These are phyloP conservation scores for Nasturtium officinale DNA, from an alignment of 345 rosid species.

Conservation along the genomic window DNA sequence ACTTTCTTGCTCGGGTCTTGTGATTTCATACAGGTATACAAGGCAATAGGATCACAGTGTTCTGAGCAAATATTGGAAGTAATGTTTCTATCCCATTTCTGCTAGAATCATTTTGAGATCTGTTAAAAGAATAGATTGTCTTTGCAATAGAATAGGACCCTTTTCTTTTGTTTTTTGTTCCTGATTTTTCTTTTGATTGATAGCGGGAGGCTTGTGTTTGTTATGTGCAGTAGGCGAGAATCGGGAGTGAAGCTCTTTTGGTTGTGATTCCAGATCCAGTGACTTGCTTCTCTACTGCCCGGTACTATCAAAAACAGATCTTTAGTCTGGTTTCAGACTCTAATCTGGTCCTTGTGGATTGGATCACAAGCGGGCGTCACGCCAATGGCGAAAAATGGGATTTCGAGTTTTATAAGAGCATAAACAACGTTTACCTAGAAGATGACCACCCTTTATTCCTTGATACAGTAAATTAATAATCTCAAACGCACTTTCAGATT, in stretches of 20 bases:
- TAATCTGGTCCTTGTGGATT: constrained; percentile 78
- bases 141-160: neutral
- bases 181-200: constrained; percentile 5
- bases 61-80: constrained; percentile 75
- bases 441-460: constrained; percentile 70
- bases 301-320: constrained; percentile 83
- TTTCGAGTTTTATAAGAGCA: constrained; percentile 78
- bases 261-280: constrained; percentile 90
- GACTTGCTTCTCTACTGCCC: constrained; percentile 87
- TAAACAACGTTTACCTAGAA: constrained; percentile 64
- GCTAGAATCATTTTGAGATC: neutral
- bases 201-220: neutral
- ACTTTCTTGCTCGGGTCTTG: constrained; percentile 19
- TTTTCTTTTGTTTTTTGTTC: neutral
- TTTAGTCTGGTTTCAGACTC: constrained; percentile 70
- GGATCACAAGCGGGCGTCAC: constrained; percentile 95
- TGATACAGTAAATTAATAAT: constrained; percentile 59
- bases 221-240: constrained; percentile 69
- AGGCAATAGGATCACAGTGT: constrained; percentile 72
- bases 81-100: constrained; percentile 33
- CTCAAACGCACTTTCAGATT: constrained; percentile 1
- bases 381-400: constrained; percentile 95
- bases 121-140: neutral
- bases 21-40: constrained; percentile 61
- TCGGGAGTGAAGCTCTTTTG: constrained; percentile 67